Evolutionary conservation across 140 eudicot genomes (phyloP), one percentile per base, ranked within the genome.

Genomic region (Flaveria floridana): DNA sequence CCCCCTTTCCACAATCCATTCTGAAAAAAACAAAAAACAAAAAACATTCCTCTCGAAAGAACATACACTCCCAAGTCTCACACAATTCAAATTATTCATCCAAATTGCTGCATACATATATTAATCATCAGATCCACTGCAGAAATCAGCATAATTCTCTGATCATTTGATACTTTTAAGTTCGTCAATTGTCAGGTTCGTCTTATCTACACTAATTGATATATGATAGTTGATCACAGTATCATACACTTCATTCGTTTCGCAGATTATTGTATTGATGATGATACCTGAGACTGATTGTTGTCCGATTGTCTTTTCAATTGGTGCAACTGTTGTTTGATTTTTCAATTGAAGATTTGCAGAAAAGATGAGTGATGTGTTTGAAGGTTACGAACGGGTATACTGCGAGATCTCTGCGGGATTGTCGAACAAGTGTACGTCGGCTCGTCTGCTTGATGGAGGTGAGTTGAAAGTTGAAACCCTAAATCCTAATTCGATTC

Each of bases 371-470:
- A 87, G 92, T 79, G 87, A 78, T 64, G 84, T 67, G 34, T 87
- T 87, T 57, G 92, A 87, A 84, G 79, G 85, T 14, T 84, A 87
- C 75, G 91, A 87, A 69, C 87, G 89, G 23, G 82, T 82, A 75
- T 87, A 87, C 74, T 84, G 92, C 57, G 87, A 87, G 84, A 77
- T 87, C 42, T 87, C 92, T 0, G 87, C 87, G 7, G 83, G 73
- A 79, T 79, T 87, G 73, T 82, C 87, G 61, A 87, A 82, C 67
- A 87, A 78, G 82, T 82, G 82, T 65, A 82, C 85, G 1, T 82
- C 92, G 15, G 85, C 89, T 26, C 59, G 37, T 82, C 71, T 85
- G 41, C 87, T 86, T 25, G 85, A 86, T 84, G 91, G 91, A 76
- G 91, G 91, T 86, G 61, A 76, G 58, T 25, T 48, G 4, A 30